These are phyloP conservation scores for Diaporthe sp. DNA, from an alignment of 2,329 filamentous ascomycete species.

Conservation along the genomic window DNA sequence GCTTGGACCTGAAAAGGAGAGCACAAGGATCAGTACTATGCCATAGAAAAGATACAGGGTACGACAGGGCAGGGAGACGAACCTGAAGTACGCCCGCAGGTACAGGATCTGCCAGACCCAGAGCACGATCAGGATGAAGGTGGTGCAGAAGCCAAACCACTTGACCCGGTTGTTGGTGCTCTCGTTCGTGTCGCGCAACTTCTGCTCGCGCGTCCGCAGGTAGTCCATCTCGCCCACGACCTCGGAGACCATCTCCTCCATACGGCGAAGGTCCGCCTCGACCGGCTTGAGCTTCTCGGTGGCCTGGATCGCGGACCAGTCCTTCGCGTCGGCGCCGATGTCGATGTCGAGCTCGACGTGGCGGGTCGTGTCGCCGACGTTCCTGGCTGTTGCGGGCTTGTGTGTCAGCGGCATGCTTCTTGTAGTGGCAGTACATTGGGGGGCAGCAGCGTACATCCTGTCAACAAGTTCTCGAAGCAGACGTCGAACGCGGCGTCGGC, in stretches of 20 bases:
- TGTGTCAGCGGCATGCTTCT: conserved; percentile 23
- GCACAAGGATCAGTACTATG: conserved; percentile 31
- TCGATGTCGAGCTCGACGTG: conserved; percentile 94
- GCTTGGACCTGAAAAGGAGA: conserved; percentile 69
- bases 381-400: conserved; percentile 40
- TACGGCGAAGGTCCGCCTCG: conserved; percentile 91
- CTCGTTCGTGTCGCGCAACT: conserved; percentile 97
- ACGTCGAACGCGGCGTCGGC: conserved; percentile 95
- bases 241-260: conserved; percentile 91
- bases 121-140: conserved; percentile 88
- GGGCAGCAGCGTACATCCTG: conserved; percentile 69
- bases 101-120: conserved; percentile 99
- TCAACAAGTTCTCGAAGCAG: conserved; percentile 90
- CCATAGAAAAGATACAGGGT: too few species aligned
- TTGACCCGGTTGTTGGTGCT: conserved; percentile 99
- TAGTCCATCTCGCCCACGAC: conserved; percentile 98
- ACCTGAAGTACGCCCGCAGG: conserved; percentile 96
- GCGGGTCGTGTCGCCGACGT: conserved; percentile 68
- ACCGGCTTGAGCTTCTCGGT: conserved; percentile 98
- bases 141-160: conserved; percentile 97
- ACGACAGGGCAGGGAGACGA: conserved; percentile 29
- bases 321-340: conserved; percentile 96
- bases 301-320: conserved; percentile 97
- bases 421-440: not conserved
- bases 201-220: conserved; percentile 89